Percentiles rank a stretch among this genome's conserved stretches.
Evolutionary conservation across 345 rosid genomes (phyloP).

Genomic region (Camelina neglecta): DNA sequence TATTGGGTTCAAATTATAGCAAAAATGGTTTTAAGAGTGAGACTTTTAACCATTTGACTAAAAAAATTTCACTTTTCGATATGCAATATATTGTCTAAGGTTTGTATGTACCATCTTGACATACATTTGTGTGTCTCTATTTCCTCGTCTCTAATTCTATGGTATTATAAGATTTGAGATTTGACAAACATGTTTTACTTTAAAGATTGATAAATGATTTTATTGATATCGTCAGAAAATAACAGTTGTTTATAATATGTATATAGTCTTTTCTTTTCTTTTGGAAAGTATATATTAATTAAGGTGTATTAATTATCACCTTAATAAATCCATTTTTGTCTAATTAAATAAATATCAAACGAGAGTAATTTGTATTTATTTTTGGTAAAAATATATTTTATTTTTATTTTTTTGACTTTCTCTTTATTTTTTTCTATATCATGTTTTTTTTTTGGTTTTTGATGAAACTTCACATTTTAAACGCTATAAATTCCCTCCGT

Average conservation of each 20-base stretch:
- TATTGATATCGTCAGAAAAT: neutral
- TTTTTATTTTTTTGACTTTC: neutral
- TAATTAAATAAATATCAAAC: neutral
- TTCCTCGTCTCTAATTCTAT: neutral
- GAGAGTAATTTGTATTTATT: neutral
- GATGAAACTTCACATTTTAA: neutral
- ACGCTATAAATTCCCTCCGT: neutral
- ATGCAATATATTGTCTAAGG: neutral
- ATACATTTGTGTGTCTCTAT: neutral
- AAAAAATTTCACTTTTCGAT: no score
- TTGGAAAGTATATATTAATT: conserved; percentile 7
- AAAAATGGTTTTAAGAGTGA: no score
- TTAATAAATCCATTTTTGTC: neutral
- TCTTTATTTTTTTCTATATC: neutral
- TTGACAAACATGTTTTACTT: neutral
- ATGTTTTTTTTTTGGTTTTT: neutral
- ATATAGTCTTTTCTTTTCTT: neutral
- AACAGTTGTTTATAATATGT: neutral
- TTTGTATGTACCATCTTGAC: neutral
- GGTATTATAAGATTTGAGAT: neutral
- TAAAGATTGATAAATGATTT: neutral
- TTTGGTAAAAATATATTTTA: neutral
- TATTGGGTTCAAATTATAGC: no score
- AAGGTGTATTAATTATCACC: conserved; percentile 1
- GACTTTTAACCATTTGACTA: no score